phyloP scores from a whole-genome alignment of 2,329 filamentous ascomycete species.

The Herpotrichia juniperi region DNA sequence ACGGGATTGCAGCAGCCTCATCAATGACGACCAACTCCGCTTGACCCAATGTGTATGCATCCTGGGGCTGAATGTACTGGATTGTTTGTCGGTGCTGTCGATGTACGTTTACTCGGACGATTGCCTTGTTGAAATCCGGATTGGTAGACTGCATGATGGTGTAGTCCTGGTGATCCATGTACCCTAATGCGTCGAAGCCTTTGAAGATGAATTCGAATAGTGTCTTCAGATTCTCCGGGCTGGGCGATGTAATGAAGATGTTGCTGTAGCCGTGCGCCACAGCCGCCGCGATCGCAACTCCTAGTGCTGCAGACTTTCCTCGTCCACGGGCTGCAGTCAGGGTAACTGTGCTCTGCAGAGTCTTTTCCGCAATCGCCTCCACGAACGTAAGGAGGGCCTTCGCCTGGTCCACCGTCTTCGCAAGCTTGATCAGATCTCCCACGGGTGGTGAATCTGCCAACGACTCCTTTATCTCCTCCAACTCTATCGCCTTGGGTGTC shows the following conservation, averaged over 20 bases:
- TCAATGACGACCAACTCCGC: conserved; percentile 96
- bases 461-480: conserved; percentile 86
- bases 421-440: conserved; percentile 80
- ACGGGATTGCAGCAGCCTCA: conserved; percentile 93
- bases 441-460: conserved; percentile 85
- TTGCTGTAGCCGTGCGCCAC: conserved; percentile 98
- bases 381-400: conserved; percentile 97
- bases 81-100: conserved; percentile 95
- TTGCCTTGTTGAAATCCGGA: conserved; percentile 98
- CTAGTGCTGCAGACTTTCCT: conserved; percentile 95
- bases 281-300: conserved; percentile 91
- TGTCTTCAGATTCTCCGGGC: conserved; percentile 97
- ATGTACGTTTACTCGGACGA: conserved; percentile 95
- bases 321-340: conserved; percentile 92
- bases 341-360: conserved; percentile 88
- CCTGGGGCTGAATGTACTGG: conserved; percentile 96
- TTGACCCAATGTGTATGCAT: conserved; percentile 92
- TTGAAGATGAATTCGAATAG: conserved; percentile 99
- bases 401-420: conserved; percentile 92
- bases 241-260: conserved; percentile 98
- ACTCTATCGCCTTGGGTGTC: conserved; percentile 72
- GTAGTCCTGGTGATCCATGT: conserved; percentile 95
- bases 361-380: conserved; percentile 96
- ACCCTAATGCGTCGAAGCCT: conserved; percentile 92
- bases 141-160: conserved; percentile 98